Conservation (phyloP, 192 early-diverging fungal species). For the Backusella circina region DNA sequence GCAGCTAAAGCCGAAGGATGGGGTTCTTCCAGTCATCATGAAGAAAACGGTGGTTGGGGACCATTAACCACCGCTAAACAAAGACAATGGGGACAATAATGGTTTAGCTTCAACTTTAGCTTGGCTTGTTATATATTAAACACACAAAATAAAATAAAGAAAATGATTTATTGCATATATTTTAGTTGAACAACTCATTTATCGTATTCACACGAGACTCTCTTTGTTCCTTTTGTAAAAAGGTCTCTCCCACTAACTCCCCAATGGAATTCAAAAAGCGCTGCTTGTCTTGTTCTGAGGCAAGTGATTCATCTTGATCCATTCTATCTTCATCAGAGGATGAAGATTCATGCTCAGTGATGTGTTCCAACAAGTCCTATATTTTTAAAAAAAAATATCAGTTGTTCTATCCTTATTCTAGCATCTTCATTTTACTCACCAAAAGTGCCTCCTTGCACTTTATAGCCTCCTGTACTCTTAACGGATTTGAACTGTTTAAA, state of each 20-base stretch:
- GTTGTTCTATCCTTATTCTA: not conserved
- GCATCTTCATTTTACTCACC: slow-evolving; percentile 27
- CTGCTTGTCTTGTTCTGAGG: slow-evolving; percentile 10
- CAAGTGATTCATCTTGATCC: slow-evolving; percentile 1
- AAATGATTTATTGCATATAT: not conserved
- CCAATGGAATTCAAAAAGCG: slow-evolving; percentile 8
- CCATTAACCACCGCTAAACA: not conserved
- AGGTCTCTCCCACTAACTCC: not conserved
- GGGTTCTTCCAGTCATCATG: not conserved
- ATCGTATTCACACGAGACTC: not conserved
- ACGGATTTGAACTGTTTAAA: slow-evolving; percentile 10
- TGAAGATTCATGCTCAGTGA: not conserved
- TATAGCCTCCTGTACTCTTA: slow-evolving; percentile 32
- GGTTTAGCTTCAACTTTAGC: not conserved
- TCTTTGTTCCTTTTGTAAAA: slow-evolving; percentile 8
- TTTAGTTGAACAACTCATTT: not conserved
- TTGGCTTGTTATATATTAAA: not conserved
- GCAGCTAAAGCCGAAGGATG: not conserved
- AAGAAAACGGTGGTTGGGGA: not conserved
- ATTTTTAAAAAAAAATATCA: not conserved
- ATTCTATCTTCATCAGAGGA: not conserved
- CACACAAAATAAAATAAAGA: not conserved
- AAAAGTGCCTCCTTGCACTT: slow-evolving; percentile 47
- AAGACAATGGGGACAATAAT: not conserved
- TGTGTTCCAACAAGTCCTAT: slow-evolving; percentile 11